These are phyloP conservation scores for Diplocarpon rosae DNA, from an alignment of 2,329 filamentous ascomycete species.

Conservation along the genomic window DNA sequence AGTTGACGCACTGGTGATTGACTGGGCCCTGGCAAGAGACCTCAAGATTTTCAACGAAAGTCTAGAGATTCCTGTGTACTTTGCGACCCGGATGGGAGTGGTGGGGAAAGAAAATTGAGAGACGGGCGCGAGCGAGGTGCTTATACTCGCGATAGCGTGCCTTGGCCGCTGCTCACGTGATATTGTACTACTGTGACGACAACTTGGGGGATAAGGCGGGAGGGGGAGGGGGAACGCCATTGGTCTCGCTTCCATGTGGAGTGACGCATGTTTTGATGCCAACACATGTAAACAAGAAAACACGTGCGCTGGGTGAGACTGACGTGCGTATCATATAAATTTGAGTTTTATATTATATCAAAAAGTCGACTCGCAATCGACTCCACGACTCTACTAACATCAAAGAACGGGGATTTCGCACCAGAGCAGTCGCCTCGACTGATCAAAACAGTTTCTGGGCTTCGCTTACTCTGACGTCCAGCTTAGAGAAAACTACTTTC, in stretches of 20 bases:
- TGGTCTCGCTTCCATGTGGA: no score
- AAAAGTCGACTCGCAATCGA: no score
- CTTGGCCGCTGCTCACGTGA: constrained; percentile 11
- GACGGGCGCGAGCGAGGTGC: constrained; percentile 7
- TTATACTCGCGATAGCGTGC: constrained; percentile 6
- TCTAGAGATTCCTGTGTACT: constrained; percentile 27
- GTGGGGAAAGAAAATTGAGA: constrained; percentile 22
- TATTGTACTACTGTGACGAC: neutral
- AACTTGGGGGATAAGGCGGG: neutral
- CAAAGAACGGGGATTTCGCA: no score
- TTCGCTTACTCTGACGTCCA: no score
- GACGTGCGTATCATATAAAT: neutral
- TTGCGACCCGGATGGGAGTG: constrained; percentile 29
- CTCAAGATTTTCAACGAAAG: constrained; percentile 28
- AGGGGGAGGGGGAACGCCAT: no score
- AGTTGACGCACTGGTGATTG: constrained; percentile 29
- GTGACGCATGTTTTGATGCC: no score
- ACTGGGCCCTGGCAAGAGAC: constrained; percentile 29
- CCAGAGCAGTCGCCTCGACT: no score
- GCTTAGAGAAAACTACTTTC: no score
- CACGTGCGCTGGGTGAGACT: neutral
- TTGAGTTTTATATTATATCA: no score
- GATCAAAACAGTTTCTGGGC: no score
- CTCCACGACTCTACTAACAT: no score
- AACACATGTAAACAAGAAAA: neutral